phyloP scores from a whole-genome alignment of 495 filamentous ascomycete genomes.

The Apodospora peruviana region DNA sequence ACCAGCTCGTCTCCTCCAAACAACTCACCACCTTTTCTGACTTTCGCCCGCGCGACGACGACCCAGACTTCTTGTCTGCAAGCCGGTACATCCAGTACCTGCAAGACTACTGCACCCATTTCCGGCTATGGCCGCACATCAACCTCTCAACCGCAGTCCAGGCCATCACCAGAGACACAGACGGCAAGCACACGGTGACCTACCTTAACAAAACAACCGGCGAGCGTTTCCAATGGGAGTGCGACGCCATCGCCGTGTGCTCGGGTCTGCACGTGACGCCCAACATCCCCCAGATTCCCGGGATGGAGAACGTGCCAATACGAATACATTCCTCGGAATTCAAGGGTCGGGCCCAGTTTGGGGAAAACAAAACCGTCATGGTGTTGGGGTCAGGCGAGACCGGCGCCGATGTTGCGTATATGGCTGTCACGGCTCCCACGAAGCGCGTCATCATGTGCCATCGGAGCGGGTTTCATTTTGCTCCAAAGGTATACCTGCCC shows the following conservation, averaged over 20 bases:
- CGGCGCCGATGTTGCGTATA: conserved; percentile 34
- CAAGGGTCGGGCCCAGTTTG: conserved; percentile 34
- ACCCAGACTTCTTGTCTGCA: conserved; percentile 32
- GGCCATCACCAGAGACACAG: conserved; percentile 13
- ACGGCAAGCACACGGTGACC: conserved; percentile 23
- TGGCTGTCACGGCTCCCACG: conserved; percentile 34
- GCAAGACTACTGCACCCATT: conserved; percentile 33
- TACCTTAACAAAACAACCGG: conserved; percentile 7
- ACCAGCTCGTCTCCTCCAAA: conserved; percentile 35
- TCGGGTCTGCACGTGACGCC: conserved; percentile 37
- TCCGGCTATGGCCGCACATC: conserved; percentile 34
- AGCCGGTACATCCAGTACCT: conserved; percentile 31
- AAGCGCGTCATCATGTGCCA: conserved; percentile 36
- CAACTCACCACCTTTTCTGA: conserved; percentile 39
- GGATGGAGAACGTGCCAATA: conserved; percentile 31
- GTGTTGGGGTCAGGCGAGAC: conserved; percentile 42
- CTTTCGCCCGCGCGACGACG: conserved; percentile 22
- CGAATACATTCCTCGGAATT: conserved; percentile 39
- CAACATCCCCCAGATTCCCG: conserved; percentile 31
- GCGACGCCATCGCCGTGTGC: conserved; percentile 39
- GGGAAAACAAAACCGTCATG: conserved; percentile 29
- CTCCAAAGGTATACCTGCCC: conserved; percentile 22
- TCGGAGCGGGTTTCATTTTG: conserved; percentile 35
- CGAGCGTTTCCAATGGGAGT: conserved; percentile 21
- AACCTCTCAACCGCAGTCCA: conserved; percentile 25